Percentiles rank a stretch among this genome's conserved stretches.
These are phyloP conservation scores for Amphicarpaea edgeworthii DNA, from an alignment of 306 rosid genomes.

Conservation along the genomic window DNA sequence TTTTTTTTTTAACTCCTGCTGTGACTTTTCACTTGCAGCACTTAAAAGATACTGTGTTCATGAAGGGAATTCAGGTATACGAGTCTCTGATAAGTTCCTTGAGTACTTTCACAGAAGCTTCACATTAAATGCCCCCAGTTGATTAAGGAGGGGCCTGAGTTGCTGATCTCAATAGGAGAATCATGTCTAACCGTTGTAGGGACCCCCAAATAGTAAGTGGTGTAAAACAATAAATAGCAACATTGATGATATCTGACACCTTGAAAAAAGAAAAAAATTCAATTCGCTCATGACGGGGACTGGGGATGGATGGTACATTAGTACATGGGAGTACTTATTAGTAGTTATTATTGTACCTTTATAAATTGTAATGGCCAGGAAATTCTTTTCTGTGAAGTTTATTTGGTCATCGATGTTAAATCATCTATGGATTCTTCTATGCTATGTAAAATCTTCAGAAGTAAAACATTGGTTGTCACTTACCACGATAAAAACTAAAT, in stretches of 20 bases:
- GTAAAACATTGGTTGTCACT: neutral
- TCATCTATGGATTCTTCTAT: neutral
- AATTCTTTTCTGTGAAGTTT: neutral
- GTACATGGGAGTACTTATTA: no score
- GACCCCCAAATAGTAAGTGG: neutral
- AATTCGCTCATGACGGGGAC: neutral
- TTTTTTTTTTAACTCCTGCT: neutral
- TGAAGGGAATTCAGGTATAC: conserved; percentile 84
- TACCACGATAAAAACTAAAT: neutral
- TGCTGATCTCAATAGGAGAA: no score
- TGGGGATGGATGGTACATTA: conserved; percentile 13
- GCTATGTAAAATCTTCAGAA: neutral
- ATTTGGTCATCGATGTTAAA: neutral
- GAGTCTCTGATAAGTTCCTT: conserved; percentile 84
- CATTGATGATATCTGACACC: neutral
- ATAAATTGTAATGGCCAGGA: neutral
- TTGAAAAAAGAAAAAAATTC: neutral
- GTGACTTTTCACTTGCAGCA: conserved; percentile 60
- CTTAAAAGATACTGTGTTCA: conserved; percentile 70
- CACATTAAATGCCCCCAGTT: conserved; percentile 39
- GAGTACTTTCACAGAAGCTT: conserved; percentile 62
- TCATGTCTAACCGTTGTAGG: no score
- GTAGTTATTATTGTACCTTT: neutral
- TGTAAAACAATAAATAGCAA: neutral
- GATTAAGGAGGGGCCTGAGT: neutral